Evolutionary conservation across 2,329 filamentous ascomycete species (phyloP), one percentile per base, ranked within the genome.

Genomic region (Fusarium sacchari): DNA sequence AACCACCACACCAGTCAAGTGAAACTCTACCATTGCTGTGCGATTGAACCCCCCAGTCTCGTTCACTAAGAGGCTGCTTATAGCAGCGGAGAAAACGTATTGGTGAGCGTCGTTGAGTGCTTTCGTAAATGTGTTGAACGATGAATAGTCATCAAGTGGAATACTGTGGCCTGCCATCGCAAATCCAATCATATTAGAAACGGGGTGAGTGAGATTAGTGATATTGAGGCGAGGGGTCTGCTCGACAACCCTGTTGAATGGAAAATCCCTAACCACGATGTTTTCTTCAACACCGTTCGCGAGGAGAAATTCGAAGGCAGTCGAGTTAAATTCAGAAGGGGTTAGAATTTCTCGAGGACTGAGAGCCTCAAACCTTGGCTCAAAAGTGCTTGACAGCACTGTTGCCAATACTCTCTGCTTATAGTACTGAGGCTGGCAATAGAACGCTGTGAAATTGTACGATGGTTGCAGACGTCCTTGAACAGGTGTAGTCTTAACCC

Each of bases 381-480:
- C 58, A 0, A 68, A 39, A 0, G 34, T 69, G 0, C 18, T 4
- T 1, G 77, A 64, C 3, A 62, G 55, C 0, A 90, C 79, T 0
- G 81, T 85, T 0, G 85, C 84, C 0, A 78, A 74, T 0, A 87
- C 86, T 0, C 79, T 18, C 46, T 88, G 86, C 24, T 82, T 79
- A 55, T 82, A 85, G 61, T 89, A 90, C 0, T 40, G 71, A 0
- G 86, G 65, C 26, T 83, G 76, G 57, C 87, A 88, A 57, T 83
- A 88, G 0, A 84, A 26, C 0, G 82, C 81, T 0, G 82, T 84
- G 1, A 82, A 62, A 15, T 78, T 74, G 50, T 64, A 73, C 3
- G 61, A 34, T 0, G 49, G 52, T 8, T 22, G 12, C 20, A 6
- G 11, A 14, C 18, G 15, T 20, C 34, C 20, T n/a, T 49, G 11